A percentile compares a stretch with the other conserved stretches of the same genome.
Evolutionary conservation across 495 filamentous ascomycete species (phyloP).

Genomic region (Xanthoparmelia taractica): DNA sequence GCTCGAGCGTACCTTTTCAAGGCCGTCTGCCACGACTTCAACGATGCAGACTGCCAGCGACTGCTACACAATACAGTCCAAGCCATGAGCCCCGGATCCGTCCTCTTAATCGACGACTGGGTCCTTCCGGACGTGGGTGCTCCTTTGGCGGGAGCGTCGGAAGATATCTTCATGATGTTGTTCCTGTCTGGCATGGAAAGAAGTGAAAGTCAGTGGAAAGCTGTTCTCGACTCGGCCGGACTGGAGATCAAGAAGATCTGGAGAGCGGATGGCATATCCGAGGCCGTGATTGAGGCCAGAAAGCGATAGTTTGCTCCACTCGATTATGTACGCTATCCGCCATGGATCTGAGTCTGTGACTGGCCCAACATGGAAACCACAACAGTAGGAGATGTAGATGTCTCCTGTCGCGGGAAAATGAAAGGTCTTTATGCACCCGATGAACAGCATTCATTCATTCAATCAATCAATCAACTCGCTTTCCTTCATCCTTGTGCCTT

Average conservation of each 20-base stretch:
- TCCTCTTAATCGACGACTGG: constrained; percentile 8
- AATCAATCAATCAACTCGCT: no score
- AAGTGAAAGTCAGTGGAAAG: constrained; percentile 3
- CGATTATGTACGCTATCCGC: no score
- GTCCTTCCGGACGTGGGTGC: constrained; percentile 6
- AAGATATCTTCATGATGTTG: constrained; percentile 1
- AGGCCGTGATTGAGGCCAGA: constrained; percentile 1
- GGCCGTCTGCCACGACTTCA: neutral
- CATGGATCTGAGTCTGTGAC: no score
- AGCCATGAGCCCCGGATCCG: constrained; percentile 4
- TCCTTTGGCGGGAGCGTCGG: neutral
- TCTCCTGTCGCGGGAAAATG: no score
- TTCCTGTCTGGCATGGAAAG: constrained; percentile 6
- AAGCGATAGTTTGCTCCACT: no score
- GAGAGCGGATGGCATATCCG: neutral
- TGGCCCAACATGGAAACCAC: no score
- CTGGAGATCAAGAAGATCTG: constrained; percentile 5
- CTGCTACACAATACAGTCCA: neutral
- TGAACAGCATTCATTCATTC: no score
- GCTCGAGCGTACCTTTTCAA: constrained; percentile 5
- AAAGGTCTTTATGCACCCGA: no score
- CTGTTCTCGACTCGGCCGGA: neutral
- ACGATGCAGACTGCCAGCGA: neutral
- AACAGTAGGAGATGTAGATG: no score
- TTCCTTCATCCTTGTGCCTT: no score